These are phyloP conservation scores for Pichia sp. DNA, from an alignment of 1,139 yeast species.

Conservation along the genomic window DNA sequence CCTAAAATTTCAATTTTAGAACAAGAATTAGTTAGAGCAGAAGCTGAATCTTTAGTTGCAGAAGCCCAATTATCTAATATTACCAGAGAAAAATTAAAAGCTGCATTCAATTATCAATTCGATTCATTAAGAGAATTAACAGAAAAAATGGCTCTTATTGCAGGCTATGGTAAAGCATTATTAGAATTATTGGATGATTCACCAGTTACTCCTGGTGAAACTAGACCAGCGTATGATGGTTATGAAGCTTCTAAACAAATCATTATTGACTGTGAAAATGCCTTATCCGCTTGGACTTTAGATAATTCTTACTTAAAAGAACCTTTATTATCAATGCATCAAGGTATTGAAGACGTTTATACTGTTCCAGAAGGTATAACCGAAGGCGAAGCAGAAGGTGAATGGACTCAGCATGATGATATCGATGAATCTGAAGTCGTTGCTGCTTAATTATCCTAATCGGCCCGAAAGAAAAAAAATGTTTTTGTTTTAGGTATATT, in stretches of 20 bases:
- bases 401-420: too few species aligned
- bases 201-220: slow-evolving; percentile 98
- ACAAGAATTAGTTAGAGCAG: slow-evolving; percentile 98
- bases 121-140: slow-evolving; percentile 95
- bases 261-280: slow-evolving; percentile 93
- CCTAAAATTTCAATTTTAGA: slow-evolving; percentile 93
- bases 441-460: slow-evolving; percentile 8
- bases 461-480: too few species aligned
- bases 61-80: slow-evolving; percentile 98
- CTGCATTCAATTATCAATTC: slow-evolving; percentile 94
- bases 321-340: slow-evolving; percentile 86
- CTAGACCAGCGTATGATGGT: slow-evolving; percentile 97
- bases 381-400: slow-evolving; percentile 21
- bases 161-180: slow-evolving; percentile 97
- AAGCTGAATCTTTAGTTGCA: slow-evolving; percentile 97
- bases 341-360: slow-evolving; percentile 55
- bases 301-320: slow-evolving; percentile 88
- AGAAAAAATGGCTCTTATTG: slow-evolving; percentile 93
- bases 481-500: too few species aligned
- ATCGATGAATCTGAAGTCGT: too few species aligned
- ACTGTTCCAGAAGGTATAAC: slow-evolving; percentile 34
- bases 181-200: slow-evolving; percentile 93
- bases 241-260: slow-evolving; percentile 97
- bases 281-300: slow-evolving; percentile 93
- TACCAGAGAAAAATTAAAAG: slow-evolving; percentile 96